phyloP scores from a whole-genome alignment of 306 rosid species.

The Ormosia emarginata region DNA sequence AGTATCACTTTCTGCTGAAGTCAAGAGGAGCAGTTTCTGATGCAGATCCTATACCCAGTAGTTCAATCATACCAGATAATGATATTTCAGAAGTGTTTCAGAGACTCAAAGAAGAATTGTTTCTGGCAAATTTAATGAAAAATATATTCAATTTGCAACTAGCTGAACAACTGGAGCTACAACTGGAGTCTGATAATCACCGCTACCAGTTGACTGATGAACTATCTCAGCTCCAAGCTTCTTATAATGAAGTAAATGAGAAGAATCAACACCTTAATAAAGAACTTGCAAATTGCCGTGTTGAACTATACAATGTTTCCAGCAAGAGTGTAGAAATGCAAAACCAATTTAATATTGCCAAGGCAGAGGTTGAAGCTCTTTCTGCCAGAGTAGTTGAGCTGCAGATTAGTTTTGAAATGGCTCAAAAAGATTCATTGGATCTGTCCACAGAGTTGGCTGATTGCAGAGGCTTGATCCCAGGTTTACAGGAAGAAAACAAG shows the following conservation, averaged over 20 bases:
- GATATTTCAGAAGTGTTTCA: constrained; percentile 45
- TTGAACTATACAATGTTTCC: constrained; percentile 52
- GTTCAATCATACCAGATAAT: constrained; percentile 24
- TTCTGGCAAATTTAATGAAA: constrained; percentile 53
- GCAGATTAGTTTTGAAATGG: constrained; percentile 53
- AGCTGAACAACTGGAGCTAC: constrained; percentile 58
- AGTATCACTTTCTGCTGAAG: constrained; percentile 45
- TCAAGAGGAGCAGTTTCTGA: constrained; percentile 43
- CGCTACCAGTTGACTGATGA: constrained; percentile 43
- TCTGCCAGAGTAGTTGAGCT: constrained; percentile 55
- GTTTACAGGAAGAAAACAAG: constrained; percentile 62
- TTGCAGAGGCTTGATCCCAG: constrained; percentile 56
- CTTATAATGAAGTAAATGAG: constrained; percentile 44
- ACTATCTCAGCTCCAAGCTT: constrained; percentile 47
- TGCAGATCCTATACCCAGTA: constrained; percentile 28
- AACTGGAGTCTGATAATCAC: constrained; percentile 52
- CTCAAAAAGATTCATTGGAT: constrained; percentile 49
- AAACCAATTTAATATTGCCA: constrained; percentile 41
- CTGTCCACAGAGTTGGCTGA: constrained; percentile 62
- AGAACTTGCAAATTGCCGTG: constrained; percentile 61
- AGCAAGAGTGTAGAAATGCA: constrained; percentile 54
- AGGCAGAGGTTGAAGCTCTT: constrained; percentile 54
- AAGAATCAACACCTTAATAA: constrained; percentile 60
- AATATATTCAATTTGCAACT: constrained; percentile 60
- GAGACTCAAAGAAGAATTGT: constrained; percentile 74